Evolutionary conservation across 192 early-diverging fungal species (phyloP).

Genomic region (Coemansia sp.): DNA sequence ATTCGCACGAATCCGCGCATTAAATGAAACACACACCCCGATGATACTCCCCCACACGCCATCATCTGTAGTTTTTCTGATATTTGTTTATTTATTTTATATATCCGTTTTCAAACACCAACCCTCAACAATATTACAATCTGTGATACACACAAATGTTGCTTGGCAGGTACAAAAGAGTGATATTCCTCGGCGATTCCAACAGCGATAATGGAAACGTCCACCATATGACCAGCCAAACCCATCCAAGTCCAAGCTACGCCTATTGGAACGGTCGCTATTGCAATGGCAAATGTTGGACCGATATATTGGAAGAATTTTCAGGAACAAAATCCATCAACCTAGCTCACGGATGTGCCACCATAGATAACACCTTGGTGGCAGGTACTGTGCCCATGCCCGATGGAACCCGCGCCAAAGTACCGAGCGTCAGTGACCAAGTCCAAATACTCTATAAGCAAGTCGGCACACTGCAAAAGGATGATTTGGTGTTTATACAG

Average conservation of each 20-base stretch:
- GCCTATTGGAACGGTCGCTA: slow-evolving; percentile 44
- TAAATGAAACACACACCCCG: too few relatives aligned
- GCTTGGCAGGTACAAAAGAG: slow-evolving; percentile 16
- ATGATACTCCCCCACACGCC: too few relatives aligned
- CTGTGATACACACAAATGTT: slow-evolving; percentile 12
- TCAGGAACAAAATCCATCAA: slow-evolving; percentile 9
- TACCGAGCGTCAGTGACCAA: slow-evolving; percentile 31
- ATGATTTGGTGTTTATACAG: slow-evolving; percentile 41
- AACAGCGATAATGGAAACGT: slow-evolving; percentile 48
- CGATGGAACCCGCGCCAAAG: slow-evolving; percentile 11
- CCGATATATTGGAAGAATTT: slow-evolving; percentile 23
- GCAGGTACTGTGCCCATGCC: slow-evolving; percentile 40
- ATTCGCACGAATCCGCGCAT: too few relatives aligned
- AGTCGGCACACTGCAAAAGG: slow-evolving; percentile 6
- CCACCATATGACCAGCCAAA: slow-evolving; percentile 19
- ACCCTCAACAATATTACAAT: too few relatives aligned
- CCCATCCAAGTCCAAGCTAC: slow-evolving; percentile 16
- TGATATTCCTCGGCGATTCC: slow-evolving; percentile 46
- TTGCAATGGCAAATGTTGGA: slow-evolving; percentile 35
- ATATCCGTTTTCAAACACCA: too few relatives aligned
- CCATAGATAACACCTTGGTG: slow-evolving; percentile 37
- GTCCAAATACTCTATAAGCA: slow-evolving; percentile 3
- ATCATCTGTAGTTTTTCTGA: too few relatives aligned
- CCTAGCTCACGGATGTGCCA: slow-evolving; percentile 39
- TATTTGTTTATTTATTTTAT: too few relatives aligned